phyloP scores from a whole-genome alignment of 192 early-diverging fungal species.

The Backusella parvicylindrica region DNA sequence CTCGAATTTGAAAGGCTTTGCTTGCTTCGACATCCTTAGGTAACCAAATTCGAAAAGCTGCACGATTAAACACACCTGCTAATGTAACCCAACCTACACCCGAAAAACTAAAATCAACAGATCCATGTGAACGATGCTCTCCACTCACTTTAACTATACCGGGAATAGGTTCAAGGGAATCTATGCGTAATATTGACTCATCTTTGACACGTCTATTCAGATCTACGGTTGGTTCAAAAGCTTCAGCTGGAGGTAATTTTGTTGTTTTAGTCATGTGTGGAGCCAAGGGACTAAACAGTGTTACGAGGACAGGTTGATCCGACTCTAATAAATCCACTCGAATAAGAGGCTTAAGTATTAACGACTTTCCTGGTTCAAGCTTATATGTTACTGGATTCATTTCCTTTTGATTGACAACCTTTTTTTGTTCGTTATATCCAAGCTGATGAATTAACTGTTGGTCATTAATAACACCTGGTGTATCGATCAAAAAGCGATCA shows the following conservation, averaged over 20 bases:
- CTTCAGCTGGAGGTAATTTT: constrained; percentile 31
- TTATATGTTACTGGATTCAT: constrained; percentile 54
- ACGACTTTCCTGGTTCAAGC: constrained; percentile 46
- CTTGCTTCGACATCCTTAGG: constrained; percentile 34
- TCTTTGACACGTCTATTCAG: constrained; percentile 25
- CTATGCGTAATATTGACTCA: constrained; percentile 25
- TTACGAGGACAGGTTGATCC: constrained; percentile 44
- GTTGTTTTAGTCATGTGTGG: constrained; percentile 56
- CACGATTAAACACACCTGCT: constrained; percentile 45
- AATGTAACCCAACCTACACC: constrained; percentile 65
- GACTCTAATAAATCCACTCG: constrained; percentile 56
- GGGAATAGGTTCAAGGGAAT: constrained; percentile 34
- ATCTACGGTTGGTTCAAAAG: constrained; percentile 18
- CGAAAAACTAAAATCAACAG: constrained; percentile 54
- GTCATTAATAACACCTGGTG: constrained; percentile 61
- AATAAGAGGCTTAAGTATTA: constrained; percentile 56
- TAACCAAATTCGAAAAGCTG: constrained; percentile 47
- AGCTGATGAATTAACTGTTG: constrained; percentile 48
- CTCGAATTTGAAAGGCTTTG: constrained; percentile 35
- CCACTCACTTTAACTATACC: constrained; percentile 41
- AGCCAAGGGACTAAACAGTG: constrained; percentile 48
- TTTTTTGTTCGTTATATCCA: constrained; percentile 47
- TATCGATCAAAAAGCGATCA: constrained; percentile 49
- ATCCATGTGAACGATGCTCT: constrained; percentile 39
- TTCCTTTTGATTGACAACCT: constrained; percentile 36